Evolutionary conservation across 164 flowering plant genomes (phyloP), one percentile per base, ranked within the genome.

Genomic region (Vitis labrusca): DNA sequence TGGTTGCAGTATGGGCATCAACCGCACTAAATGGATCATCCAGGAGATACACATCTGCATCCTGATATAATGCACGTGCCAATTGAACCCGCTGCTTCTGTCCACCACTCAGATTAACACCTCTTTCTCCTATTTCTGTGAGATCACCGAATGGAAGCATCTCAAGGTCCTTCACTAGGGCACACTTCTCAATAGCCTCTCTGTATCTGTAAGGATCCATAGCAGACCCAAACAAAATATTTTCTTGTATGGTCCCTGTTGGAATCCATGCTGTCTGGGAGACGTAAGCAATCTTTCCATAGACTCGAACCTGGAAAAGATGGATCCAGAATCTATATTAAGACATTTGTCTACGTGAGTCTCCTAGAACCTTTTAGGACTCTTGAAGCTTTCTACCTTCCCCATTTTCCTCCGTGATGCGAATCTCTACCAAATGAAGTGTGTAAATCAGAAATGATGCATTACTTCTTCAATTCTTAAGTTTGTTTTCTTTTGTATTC

Each of bases 11-110:
- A 63, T 90, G 94, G 23, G 98, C 98, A 85, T 93, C 98, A 64
- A 93, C 91, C 14, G 98, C 97, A 49, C 97, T 93, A 67, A 93
- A 91, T 10, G 97, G 95, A 78, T 93, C 95, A 75, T 93, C 97
- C 74, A 93, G 67, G 32, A 93, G 89, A 74, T 91, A 93, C 2
- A 93, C 70, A 73, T 93, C 97, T 11, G 94, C 93, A 78, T 89
- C 77, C 70, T 90, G 92, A 75, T 93, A 93, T 1, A 93, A 78
- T 47, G 97, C 98, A 50, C 98, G 91, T 12, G 98, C 98, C 5
- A 93, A 91, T 75, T 93, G 97, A 72, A 93, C 77, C 32, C 97
- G 80, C 64, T 93, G 98, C 83, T 91, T 93, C 74, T 93, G 98
- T 15, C 98, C 98, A 73, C 98, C 98, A 67, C 98, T 93, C 9